Evolutionary conservation across 495 filamentous ascomycete genomes (phyloP).

Genomic region (Penicillium bialowiezense): DNA sequence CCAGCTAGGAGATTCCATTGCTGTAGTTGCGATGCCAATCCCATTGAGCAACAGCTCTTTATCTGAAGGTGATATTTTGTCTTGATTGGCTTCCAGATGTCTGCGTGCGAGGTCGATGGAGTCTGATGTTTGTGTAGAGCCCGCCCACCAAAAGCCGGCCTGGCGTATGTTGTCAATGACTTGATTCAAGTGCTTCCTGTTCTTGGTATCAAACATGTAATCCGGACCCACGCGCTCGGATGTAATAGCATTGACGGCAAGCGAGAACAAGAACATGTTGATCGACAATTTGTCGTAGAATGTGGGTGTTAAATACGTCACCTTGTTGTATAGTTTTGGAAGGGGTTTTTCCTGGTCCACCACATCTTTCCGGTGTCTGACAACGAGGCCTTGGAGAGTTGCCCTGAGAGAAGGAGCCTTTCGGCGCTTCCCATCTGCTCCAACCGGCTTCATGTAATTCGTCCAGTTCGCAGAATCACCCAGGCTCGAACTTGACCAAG

Average conservation of each 20-base stretch:
- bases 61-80: slow-evolving; percentile 57
- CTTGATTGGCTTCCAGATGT: slow-evolving; percentile 57
- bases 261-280: slow-evolving; percentile 78
- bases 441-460: slow-evolving; percentile 68
- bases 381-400: slow-evolving; percentile 71
- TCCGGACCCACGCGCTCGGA: slow-evolving; percentile 79
- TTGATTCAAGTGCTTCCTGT: slow-evolving; percentile 58
- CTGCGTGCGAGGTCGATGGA: slow-evolving; percentile 60
- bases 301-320: slow-evolving; percentile 73
- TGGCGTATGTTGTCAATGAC: slow-evolving; percentile 78
- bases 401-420: slow-evolving; percentile 63
- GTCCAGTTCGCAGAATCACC: slow-evolving; percentile 63
- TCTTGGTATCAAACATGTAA: slow-evolving; percentile 81
- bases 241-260: slow-evolving; percentile 85
- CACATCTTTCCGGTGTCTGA: slow-evolving; percentile 73
- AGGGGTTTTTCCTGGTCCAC: slow-evolving; percentile 61
- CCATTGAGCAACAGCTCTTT: slow-evolving; percentile 56
- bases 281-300: slow-evolving; percentile 80
- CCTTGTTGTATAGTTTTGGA: slow-evolving; percentile 67
- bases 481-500: slow-evolving; percentile 62
- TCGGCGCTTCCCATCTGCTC: slow-evolving; percentile 48
- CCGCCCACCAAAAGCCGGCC: slow-evolving; percentile 88
- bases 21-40: slow-evolving; percentile 58
- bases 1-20: slow-evolving; percentile 60
- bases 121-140: slow-evolving; percentile 63